A percentile compares a stretch with the other conserved stretches of the same genome.
These are phyloP conservation scores for Hanseniaspora singularis DNA, from an alignment of 805 yeast genomes.

Conservation along the genomic window DNA sequence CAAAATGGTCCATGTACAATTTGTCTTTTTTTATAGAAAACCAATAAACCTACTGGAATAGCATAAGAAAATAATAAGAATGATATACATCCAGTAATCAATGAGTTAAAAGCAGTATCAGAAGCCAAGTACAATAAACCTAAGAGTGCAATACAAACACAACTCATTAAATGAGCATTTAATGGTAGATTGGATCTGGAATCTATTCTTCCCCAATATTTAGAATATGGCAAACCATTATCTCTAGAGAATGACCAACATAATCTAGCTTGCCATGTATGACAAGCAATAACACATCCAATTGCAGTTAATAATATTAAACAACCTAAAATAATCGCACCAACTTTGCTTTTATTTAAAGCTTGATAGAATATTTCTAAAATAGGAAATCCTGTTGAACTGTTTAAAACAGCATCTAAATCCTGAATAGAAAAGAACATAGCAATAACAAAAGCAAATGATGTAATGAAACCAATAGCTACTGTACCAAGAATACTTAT, in stretches of 20 bases:
- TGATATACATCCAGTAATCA: constrained; percentile 51
- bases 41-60: constrained; percentile 43
- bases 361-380: constrained; percentile 55
- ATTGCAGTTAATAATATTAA: constrained; percentile 45
- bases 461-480: constrained; percentile 56
- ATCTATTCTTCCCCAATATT: constrained; percentile 42
- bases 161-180: constrained; percentile 49
- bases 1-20: constrained; percentile 57
- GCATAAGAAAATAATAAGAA: constrained; percentile 49
- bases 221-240: constrained; percentile 51
- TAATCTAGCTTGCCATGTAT: constrained; percentile 60
- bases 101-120: constrained; percentile 54
- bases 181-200: constrained; percentile 46
- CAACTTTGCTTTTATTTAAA: constrained; percentile 36
- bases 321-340: constrained; percentile 44
- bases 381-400: constrained; percentile 52
- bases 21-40: constrained; percentile 29
- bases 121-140: constrained; percentile 56
- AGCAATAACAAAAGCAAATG: constrained; percentile 41
- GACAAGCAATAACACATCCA: constrained; percentile 54
- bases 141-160: constrained; percentile 40
- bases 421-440: constrained; percentile 54
- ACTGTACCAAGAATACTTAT: constrained; percentile 55
- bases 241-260: constrained; percentile 67
- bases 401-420: constrained; percentile 36